Evolutionary conservation across 2,329 filamentous ascomycete genomes (phyloP).

Genomic region (Colletotrichum australisinense): DNA sequence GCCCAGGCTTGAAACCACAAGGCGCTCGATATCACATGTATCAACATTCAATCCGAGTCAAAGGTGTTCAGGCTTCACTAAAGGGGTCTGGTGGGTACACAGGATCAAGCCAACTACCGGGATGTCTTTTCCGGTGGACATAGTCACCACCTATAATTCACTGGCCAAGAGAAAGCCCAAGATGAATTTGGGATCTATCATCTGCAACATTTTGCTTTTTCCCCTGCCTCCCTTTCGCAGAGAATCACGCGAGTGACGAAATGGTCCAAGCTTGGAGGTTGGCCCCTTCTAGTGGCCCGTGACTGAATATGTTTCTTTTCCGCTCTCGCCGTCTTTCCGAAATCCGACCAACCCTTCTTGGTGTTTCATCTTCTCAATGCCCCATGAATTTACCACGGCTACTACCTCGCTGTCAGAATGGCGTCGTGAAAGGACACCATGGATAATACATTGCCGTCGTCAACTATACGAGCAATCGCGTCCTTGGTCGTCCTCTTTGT

Average conservation of each 20-base stretch:
- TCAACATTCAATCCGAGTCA: too few species aligned
- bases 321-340: neutral
- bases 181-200: neutral
- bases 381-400: neutral
- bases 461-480: neutral
- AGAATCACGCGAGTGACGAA: neutral
- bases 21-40: too few species aligned
- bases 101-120: too few species aligned
- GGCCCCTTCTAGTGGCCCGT: neutral
- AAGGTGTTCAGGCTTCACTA: too few species aligned
- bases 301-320: neutral
- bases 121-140: too few species aligned
- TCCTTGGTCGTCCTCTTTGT: neutral
- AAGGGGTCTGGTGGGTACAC: too few species aligned
- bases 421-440: neutral
- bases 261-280: neutral
- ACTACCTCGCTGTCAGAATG: neutral
- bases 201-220: neutral
- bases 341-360: neutral
- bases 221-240: neutral
- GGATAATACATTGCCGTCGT: neutral
- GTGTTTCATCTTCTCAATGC: neutral
- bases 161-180: neutral
- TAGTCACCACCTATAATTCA: neutral
- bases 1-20: too few species aligned